Percentiles rank a stretch among this genome's conserved stretches.
Evolutionary conservation across 495 filamentous ascomycete species (phyloP).

Genomic region (Neurospora discreta): DNA sequence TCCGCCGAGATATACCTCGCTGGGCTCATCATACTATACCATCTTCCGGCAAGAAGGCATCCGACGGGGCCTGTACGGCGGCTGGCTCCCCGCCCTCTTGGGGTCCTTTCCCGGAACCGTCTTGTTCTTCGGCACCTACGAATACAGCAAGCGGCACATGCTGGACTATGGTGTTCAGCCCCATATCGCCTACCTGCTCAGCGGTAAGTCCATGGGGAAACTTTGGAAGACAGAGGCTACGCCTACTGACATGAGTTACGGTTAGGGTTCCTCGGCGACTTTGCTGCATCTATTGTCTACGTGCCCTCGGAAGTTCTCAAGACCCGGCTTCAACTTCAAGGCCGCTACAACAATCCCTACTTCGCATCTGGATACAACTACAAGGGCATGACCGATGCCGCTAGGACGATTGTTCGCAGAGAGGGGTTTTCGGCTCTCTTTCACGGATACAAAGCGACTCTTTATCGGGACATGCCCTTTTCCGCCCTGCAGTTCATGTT

Average conservation of each 20-base stretch:
- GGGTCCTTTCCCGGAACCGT: constrained; percentile 92
- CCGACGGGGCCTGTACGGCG: constrained; percentile 79
- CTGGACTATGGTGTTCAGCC: constrained; percentile 70
- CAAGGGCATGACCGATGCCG: constrained; percentile 63
- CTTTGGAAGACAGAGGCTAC: background rate
- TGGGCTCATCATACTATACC: constrained; percentile 78
- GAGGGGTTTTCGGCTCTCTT: constrained; percentile 83
- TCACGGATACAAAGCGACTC: constrained; percentile 87
- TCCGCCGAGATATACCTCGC: constrained; percentile 81
- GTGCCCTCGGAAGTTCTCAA: constrained; percentile 96
- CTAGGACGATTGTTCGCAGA: constrained; percentile 65
- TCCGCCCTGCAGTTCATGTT: constrained; percentile 95
- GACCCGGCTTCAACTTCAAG: constrained; percentile 88
- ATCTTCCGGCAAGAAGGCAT: constrained; percentile 91
- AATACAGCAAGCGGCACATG: constrained; percentile 85
- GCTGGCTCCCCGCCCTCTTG: constrained; percentile 76
- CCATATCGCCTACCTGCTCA: constrained; percentile 71
- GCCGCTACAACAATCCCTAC: constrained; percentile 85
- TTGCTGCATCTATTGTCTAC: constrained; percentile 84
- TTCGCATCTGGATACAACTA: constrained; percentile 95
- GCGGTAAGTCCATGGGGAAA: constrained; percentile 40
- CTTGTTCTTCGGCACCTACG: constrained; percentile 92
- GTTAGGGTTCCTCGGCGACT: constrained; percentile 76
- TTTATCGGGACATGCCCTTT: constrained; percentile 91
- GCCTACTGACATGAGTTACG: constrained; percentile 12